These are phyloP conservation scores for Zasmidium cellare DNA, from an alignment of 2,329 filamentous ascomycete genomes.

Conservation along the genomic window DNA sequence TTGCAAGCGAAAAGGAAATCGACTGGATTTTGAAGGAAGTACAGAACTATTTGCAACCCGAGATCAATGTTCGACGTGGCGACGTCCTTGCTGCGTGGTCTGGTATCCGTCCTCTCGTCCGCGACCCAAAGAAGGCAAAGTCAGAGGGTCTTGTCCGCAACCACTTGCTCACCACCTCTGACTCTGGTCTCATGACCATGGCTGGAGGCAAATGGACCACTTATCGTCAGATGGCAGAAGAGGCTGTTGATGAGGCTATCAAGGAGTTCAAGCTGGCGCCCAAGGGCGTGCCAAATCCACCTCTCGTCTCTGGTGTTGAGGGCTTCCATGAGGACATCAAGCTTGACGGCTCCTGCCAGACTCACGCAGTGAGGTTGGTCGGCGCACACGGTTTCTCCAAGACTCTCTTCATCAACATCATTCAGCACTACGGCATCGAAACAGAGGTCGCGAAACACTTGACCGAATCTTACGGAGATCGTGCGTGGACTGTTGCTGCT, in stretches of 20 bases:
- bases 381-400: conserved; percentile 87
- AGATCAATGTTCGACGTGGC: conserved; percentile 79
- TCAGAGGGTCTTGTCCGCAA: conserved; percentile 87
- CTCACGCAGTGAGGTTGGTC: conserved; percentile 76
- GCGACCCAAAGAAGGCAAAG: conserved; percentile 81
- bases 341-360: conserved; percentile 76
- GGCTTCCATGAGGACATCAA: conserved; percentile 69
- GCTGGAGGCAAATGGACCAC: conserved; percentile 93
- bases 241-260: conserved; percentile 80
- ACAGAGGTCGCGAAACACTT: conserved; percentile 90
- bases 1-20: conserved; percentile 81
- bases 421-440: conserved; percentile 89
- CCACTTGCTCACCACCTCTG: conserved; percentile 78
- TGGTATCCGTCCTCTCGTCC: conserved; percentile 81
- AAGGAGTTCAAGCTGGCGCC: conserved; percentile 65
- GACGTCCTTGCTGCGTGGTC: conserved; percentile 92
- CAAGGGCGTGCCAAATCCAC: conserved; percentile 56
- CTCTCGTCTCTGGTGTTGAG: conserved; percentile 67
- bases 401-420: conserved; percentile 90
- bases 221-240: conserved; percentile 89
- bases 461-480: conserved; percentile 83
- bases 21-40: conserved; percentile 86
- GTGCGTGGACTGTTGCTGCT: conserved; percentile 85
- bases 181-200: conserved; percentile 77
- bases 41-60: conserved; percentile 75